A percentile compares a stretch with the other conserved stretches of the same genome.
Evolutionary conservation across 441 rosid species (phyloP).

Genomic region (Biscutella laevigata): DNA sequence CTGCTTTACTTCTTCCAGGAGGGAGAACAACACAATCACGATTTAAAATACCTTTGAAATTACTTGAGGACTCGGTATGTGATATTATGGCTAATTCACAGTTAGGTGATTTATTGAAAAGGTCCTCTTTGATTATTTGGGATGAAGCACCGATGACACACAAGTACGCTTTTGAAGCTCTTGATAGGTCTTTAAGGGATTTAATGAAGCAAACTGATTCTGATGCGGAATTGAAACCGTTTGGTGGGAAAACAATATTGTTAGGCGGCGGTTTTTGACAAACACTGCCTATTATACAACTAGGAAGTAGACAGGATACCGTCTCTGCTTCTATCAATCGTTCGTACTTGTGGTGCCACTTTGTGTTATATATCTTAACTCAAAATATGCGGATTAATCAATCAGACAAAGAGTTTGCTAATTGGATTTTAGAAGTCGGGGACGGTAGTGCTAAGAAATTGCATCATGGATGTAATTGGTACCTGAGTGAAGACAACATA

Average conservation of each 20-base stretch:
- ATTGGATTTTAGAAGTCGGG: neutral
- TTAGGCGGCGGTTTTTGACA: neutral
- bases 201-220: neutral
- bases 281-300: neutral
- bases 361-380: no score
- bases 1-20: no score
- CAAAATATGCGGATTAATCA: neutral
- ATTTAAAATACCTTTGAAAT: no score
- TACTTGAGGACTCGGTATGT: no score
- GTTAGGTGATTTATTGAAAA: no score
- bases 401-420: neutral
- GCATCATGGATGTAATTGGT: neutral
- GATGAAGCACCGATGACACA: neutral
- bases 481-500: no score
- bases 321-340: neutral
- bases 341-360: neutral
- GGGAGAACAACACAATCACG: no score
- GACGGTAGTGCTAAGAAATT: neutral
- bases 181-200: neutral
- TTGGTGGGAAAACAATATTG: neutral
- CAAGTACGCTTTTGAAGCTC: neutral
- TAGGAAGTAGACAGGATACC: neutral
- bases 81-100: no score
- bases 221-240: neutral
- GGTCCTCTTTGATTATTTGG: neutral